Evolutionary conservation across 208 protist genomes (phyloP).

Genomic region (Acanthamoeba triangularis): DNA sequence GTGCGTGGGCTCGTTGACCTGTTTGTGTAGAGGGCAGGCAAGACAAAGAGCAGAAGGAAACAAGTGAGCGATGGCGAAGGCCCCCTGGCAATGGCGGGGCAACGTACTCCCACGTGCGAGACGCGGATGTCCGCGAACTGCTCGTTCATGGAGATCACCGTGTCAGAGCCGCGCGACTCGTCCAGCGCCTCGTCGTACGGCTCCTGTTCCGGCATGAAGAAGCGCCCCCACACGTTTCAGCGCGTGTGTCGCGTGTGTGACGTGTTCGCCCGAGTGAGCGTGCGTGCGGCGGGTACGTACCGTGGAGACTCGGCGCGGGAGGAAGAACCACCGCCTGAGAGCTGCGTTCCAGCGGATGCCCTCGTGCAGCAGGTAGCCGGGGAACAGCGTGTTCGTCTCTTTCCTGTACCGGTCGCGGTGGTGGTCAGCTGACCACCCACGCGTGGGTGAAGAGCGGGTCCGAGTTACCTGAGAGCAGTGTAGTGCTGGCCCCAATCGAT

Average conservation of each 20-base stretch:
- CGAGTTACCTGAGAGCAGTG: conserved; percentile 6
- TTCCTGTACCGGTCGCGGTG: not conserved
- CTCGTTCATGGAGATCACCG: conserved; percentile 80
- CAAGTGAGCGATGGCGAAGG: not conserved
- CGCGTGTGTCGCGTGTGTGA: too few relatives aligned
- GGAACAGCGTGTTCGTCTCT: conserved; percentile 47
- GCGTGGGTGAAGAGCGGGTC: not conserved
- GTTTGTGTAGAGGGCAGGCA: not conserved
- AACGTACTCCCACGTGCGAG: conserved; percentile 39
- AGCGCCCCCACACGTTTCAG: not conserved
- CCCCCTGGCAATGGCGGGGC: too few relatives aligned
- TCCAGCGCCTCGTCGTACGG: conserved; percentile 85
- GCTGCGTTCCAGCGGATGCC: conserved; percentile 72
- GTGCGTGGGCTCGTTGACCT: conserved; percentile 65
- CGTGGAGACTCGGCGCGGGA: conserved; percentile 82
- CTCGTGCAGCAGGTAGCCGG: conserved; percentile 88
- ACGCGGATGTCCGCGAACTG: conserved; percentile 65
- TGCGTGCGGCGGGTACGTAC: conserved; percentile 14
- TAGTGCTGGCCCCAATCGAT: conserved; percentile 82
- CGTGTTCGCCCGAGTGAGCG: not conserved
- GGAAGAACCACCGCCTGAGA: conserved; percentile 84
- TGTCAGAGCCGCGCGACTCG: conserved; percentile 82
- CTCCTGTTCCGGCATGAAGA: not conserved
- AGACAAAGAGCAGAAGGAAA: not conserved
- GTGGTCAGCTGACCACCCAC: not conserved